Conservation (phyloP, 768 basidiomycete genomes). For the Suillus hirtellus region DNA sequence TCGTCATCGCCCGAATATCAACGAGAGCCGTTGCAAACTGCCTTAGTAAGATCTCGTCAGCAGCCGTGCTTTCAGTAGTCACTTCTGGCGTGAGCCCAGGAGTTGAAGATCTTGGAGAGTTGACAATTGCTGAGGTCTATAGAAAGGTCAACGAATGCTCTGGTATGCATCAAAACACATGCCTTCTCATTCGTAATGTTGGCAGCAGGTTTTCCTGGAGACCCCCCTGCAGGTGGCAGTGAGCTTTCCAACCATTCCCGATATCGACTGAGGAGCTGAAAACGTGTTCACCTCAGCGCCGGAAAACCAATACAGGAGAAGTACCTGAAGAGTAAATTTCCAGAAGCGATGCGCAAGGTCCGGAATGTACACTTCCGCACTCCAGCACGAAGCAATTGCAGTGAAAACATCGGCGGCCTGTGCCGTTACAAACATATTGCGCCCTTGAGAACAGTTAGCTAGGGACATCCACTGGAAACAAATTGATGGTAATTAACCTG, state of each 20-base stretch:
- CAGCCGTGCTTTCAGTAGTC: conserved; percentile 52
- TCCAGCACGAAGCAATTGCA: conserved; percentile 83
- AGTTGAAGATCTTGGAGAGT: conserved; percentile 48
- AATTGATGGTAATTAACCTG: conserved; percentile 36
- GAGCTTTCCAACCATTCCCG: conserved; percentile 71
- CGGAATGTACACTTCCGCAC: conserved; percentile 79
- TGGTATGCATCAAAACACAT: neutral
- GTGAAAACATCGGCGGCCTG: conserved; percentile 72
- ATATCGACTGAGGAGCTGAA: conserved; percentile 79
- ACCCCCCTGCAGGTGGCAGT: conserved; percentile 44
- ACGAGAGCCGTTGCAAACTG: conserved; percentile 67
- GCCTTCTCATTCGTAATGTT: conserved; percentile 39
- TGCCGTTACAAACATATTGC: conserved; percentile 48
- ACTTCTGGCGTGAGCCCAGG: conserved; percentile 51
- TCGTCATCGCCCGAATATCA: conserved; percentile 64
- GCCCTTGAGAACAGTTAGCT: conserved; percentile 19
- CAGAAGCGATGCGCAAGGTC: conserved; percentile 86
- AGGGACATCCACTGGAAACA: conserved; percentile 7
- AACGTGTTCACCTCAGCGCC: conserved; percentile 9
- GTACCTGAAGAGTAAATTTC: conserved; percentile 87
- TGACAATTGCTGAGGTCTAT: neutral
- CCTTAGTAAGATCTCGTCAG: conserved; percentile 65
- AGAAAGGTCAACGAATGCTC: neutral
- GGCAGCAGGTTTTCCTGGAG: conserved; percentile 33
- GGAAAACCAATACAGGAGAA: conserved; percentile 3